Evolutionary conservation across 345 rosid genomes (phyloP), one percentile per base, ranked within the genome.

Genomic region (Rhizophora apiculata): DNA sequence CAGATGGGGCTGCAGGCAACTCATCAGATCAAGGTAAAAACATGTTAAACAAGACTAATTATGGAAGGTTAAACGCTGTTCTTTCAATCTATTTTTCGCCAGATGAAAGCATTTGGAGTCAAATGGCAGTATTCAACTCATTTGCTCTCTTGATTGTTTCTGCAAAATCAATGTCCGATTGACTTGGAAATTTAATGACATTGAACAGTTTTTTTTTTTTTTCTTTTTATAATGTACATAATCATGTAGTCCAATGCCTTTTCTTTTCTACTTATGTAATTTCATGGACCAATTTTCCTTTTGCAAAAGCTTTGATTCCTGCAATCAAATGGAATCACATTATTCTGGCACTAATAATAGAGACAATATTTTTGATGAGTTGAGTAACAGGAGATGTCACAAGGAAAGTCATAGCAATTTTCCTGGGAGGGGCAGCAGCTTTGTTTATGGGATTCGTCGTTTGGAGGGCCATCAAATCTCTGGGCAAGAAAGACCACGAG

Each of bases 341-440:
- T 43, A 43, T 13, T 43, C 18, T 43, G 4, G 60, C 7, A 22
- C 4, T 10, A 55, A 21, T 6, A 53, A n/a, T 55, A 9, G 30
- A 56, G 16, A 21, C 22, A n/a, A 56, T 15, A 24, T 56, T n/a
- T 56, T 24, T 56, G 30, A 43, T 39, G 26, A 55, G 2, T 55
- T 22, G 24, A 19, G 24, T 63, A 32, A 32, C 13, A 4, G 43
- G 19, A 32, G 46, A 8, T 24, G 24, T 24, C 24, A 54, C 76
- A 0, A 89, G 86, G 31, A 87, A 82, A 70, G 61, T 65, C 15
- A 52, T 83, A 60, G 96, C 96, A 65, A 84, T 93, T 55, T 85
- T 83, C 24, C 21, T 88, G 76, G 98, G 98, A 83, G 96, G 68
- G 66, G 87, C 68, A 26, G 96, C 77, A 8, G 89, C 82, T 67